Percentiles rank a stretch among this genome's conserved stretches.
These are phyloP conservation scores for Meyerozyma smithsonii DNA, from an alignment of 1,139 yeast species.

Conservation along the genomic window DNA sequence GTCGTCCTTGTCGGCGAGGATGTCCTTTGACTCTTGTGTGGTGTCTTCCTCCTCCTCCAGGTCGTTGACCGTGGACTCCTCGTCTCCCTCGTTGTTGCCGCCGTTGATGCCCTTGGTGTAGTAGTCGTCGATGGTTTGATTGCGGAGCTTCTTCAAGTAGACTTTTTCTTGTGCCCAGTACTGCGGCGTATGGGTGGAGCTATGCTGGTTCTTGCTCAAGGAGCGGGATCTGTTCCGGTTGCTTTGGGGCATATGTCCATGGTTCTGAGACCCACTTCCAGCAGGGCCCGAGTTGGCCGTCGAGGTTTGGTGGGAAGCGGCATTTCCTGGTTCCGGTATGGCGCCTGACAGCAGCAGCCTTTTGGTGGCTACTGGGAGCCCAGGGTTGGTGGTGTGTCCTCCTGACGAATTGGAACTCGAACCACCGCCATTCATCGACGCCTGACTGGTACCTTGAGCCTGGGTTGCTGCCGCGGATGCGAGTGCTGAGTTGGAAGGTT, in stretches of 20 bases:
- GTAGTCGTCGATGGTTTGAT: constrained; percentile 64
- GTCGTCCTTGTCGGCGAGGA: constrained; percentile 40
- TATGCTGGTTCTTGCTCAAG: constrained; percentile 18
- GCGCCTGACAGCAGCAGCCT: background rate
- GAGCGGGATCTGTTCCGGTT: constrained; percentile 19
- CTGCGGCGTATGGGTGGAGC: constrained; percentile 26
- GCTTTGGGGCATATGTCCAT: background rate
- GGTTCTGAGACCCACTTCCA: background rate
- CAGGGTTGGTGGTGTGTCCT: background rate
- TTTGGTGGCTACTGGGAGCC: background rate
- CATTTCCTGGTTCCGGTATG: too few species aligned
- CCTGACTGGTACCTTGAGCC: background rate
- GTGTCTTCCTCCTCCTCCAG: constrained; percentile 20
- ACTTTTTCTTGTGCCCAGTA: constrained; percentile 65
- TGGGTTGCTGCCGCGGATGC: background rate
- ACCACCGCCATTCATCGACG: background rate
- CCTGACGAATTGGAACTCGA: background rate
- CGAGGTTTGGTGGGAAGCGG: background rate
- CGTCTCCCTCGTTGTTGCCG: constrained; percentile 29
- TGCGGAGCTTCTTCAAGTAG: constrained; percentile 60
- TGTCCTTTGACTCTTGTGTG: constrained; percentile 24
- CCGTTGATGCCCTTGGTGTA: constrained; percentile 58
- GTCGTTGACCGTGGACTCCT: constrained; percentile 22
- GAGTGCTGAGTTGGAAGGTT: background rate
- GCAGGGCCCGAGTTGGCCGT: background rate